phyloP scores from a whole-genome alignment of 2,329 filamentous ascomycete genomes.

The Cephalotrichum gorgonifer region DNA sequence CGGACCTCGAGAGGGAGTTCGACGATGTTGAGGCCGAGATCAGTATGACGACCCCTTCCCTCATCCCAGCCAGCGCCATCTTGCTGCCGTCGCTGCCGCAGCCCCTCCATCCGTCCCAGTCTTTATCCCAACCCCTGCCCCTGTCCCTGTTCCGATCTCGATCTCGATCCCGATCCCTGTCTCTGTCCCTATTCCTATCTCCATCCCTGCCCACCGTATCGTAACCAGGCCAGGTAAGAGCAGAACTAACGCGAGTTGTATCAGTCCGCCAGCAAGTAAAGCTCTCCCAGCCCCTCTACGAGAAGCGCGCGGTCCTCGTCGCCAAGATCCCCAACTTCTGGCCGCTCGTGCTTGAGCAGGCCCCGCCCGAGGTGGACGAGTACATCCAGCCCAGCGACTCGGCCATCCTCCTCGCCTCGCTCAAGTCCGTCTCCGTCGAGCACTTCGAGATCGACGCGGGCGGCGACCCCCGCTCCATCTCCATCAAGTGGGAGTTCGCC shows the following conservation, averaged over 20 bases:
- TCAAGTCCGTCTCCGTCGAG: constrained; percentile 61
- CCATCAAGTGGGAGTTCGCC: constrained; percentile 67
- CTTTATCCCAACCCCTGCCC: no score
- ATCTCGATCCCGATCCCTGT: no score
- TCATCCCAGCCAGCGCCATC: no score
- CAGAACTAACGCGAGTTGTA: background rate
- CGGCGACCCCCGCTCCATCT: constrained; percentile 72
- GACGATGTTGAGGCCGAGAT: constrained; percentile 74
- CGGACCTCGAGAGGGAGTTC: constrained; percentile 73
- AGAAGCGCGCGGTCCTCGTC: constrained; percentile 62
- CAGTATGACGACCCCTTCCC: constrained; percentile 39
- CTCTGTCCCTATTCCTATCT: background rate
- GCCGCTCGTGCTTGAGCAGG: constrained; percentile 84
- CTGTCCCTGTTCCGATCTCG: no score
- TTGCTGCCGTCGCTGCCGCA: no score
- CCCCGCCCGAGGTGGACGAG: constrained; percentile 76
- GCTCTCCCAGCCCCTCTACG: constrained; percentile 61
- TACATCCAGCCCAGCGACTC: constrained; percentile 77
- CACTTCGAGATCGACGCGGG: constrained; percentile 65
- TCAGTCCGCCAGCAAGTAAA: constrained; percentile 64
- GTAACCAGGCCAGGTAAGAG: background rate
- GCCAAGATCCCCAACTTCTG: constrained; percentile 79
- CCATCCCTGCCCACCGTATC: background rate
- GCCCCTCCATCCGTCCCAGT: no score
- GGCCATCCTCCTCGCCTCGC: constrained; percentile 55